A percentile compares a stretch with the other conserved stretches of the same genome.
Conservation (phyloP, 495 filamentous ascomycete genomes). For the Xylaria longipes region DNA sequence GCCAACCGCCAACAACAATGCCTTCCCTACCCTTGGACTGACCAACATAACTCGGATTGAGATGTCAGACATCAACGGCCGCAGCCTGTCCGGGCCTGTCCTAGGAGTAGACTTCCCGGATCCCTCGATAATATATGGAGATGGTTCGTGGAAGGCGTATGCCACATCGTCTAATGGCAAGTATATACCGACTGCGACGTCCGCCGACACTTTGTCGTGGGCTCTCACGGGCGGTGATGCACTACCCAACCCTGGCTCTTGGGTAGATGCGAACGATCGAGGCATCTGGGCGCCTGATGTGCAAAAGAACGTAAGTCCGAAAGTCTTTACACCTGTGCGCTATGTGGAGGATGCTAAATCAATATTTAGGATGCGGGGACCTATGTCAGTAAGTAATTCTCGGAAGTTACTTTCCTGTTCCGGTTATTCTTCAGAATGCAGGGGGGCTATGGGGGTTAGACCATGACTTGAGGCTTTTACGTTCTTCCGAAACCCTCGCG, state of each 20-base stretch:
- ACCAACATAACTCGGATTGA: constrained; percentile 39
- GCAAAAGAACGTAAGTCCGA: constrained; percentile 38
- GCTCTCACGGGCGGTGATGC: constrained; percentile 35
- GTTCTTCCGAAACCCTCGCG: background rate
- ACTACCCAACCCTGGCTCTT: constrained; percentile 36
- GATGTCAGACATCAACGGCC: constrained; percentile 29
- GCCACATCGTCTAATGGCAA: constrained; percentile 38
- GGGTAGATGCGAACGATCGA: constrained; percentile 35
- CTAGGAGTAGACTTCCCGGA: constrained; percentile 43
- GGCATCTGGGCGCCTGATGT: constrained; percentile 42
- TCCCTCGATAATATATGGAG: constrained; percentile 39
- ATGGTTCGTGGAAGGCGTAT: constrained; percentile 43
- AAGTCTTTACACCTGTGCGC: background rate
- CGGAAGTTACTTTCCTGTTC: background rate
- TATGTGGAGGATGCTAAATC: background rate
- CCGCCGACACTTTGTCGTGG: constrained; percentile 38
- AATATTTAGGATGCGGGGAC: constrained; percentile 43
- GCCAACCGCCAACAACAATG: constrained; percentile 29
- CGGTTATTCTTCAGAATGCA: background rate
- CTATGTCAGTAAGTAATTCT: constrained; percentile 47
- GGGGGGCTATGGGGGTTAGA: background rate
- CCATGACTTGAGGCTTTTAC: background rate
- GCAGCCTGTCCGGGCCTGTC: constrained; percentile 32
- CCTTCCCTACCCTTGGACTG: constrained; percentile 34
- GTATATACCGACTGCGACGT: constrained; percentile 39